Evolutionary conservation across 164 flowering plant genomes (phyloP).

Genomic region (Macadamia tetraphylla): DNA sequence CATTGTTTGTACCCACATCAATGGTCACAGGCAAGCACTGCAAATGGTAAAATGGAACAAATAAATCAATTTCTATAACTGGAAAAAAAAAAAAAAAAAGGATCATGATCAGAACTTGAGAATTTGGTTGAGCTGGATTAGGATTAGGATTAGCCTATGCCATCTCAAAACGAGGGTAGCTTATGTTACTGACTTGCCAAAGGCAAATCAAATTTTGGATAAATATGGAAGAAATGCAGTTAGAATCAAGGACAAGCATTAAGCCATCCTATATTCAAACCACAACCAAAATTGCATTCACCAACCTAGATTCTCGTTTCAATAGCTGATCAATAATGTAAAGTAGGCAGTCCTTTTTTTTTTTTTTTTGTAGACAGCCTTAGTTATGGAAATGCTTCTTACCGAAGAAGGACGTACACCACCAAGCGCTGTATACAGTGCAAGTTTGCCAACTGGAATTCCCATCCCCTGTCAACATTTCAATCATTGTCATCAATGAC

Average conservation of each 20-base stretch:
- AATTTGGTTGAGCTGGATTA: not conserved
- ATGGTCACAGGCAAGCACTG: conserved; percentile 91
- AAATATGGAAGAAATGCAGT: not conserved
- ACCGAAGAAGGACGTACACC: conserved; percentile 85
- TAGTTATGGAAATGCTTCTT: conserved; percentile 18
- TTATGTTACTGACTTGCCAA: not conserved
- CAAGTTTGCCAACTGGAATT: conserved; percentile 83
- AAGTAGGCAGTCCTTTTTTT: too few relatives aligned
- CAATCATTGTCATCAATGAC: not conserved
- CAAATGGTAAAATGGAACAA: conserved; percentile 5
- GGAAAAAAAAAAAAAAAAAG: not conserved
- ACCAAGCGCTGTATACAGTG: conserved; percentile 81
- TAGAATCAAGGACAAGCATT: not conserved
- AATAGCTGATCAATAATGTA: not conserved
- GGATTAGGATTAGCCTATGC: not conserved
- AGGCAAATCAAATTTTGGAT: not conserved
- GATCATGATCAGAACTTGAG: not conserved
- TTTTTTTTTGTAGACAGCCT: not conserved
- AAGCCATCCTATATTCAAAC: not conserved
- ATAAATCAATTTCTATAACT: not conserved
- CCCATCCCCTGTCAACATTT: conserved; percentile 72
- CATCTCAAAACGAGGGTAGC: not conserved
- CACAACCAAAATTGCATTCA: not conserved
- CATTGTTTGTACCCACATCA: conserved; percentile 88
- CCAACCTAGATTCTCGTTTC: not conserved